Base-by-base conservation (phyloP, 2,329 filamentous ascomycete species). In the Phialemoniopsis sp. region DNA sequence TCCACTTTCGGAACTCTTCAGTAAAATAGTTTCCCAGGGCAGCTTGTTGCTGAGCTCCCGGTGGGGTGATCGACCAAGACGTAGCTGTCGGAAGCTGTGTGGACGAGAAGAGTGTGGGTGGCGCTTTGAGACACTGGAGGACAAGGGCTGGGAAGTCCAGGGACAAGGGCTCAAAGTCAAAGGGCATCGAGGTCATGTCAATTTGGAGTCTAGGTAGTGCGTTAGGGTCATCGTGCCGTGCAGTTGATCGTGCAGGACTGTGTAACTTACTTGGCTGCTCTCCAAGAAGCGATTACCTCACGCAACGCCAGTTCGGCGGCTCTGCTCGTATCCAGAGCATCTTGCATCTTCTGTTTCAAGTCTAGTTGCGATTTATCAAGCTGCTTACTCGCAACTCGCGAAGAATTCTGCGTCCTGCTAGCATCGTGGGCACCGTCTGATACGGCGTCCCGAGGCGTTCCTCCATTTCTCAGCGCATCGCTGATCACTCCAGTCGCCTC, bases 111-210 rank as follows among this genome's bases (percentile, higher is more conserved):
- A 96, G 71, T 1, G 88, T 93, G 4, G 87, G 82, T 4, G 90
- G 89, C 9, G 87, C 74, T 29, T 85, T 80, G 2, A 97, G 78
- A 48, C 91, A 84, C 46, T 85, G 87, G 10, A 96, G 76, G 29
- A 85, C 89, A 31, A 97, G 74, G 7, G 86, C 82, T 7, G 90
- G 89, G 53, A 95, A 96, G 43, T 89, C 89, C 57, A 95, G 80
- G 5, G 85, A 74, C 44, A 90, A 78, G 28, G 91, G 85, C 49
- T 96, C 87, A 63, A 95, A 94, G 48, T 91, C 86, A 51, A 84
- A 83, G 3, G 80, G 78, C 49, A 70, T 67, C 8, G 75, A 74
- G 37, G 66, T 65, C 47, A 71, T 67, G 44, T 80, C 72, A 36
- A 80, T 66, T 34, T 78, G 70, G 51, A 73, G 69, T 50, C 78